Conservation (phyloP, 2,329 filamentous ascomycete genomes). For the Arthrinium phaeospermum region DNA sequence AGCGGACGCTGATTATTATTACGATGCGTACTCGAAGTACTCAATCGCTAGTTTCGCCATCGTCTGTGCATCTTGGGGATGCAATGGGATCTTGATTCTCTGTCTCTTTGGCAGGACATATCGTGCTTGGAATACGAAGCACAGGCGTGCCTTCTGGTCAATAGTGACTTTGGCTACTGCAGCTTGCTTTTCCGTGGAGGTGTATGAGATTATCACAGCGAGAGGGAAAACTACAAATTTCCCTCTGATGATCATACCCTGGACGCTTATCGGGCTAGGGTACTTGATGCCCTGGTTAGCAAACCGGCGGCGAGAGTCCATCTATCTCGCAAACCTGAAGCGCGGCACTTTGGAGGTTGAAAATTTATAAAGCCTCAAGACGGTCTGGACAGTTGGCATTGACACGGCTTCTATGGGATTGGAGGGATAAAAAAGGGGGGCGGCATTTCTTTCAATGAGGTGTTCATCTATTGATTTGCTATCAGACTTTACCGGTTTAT, state of each 20-base stretch:
- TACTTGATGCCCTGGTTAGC: neutral
- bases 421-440: neutral
- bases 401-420: too few species aligned
- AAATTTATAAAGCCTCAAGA: neutral
- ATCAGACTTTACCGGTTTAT: too few species aligned
- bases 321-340: neutral
- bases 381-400: too few species aligned
- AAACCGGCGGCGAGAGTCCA: neutral
- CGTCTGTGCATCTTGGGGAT: neutral
- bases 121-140: neutral
- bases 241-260: neutral
- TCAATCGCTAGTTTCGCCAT: neutral
- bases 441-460: too few species aligned
- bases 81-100: neutral
- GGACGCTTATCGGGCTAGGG: neutral
- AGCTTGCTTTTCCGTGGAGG: neutral
- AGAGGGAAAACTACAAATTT: neutral
- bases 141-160: neutral
- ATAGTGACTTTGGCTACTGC: neutral
- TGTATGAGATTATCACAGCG: too few species aligned
- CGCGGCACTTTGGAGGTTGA: neutral
- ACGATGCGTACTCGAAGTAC: neutral
- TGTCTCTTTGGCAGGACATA: neutral
- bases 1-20: too few species aligned
- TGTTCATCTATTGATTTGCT: too few species aligned